Base-by-base conservation (phyloP, 129 eudicot genomes). In the Centrapalus pauciflorus region DNA sequence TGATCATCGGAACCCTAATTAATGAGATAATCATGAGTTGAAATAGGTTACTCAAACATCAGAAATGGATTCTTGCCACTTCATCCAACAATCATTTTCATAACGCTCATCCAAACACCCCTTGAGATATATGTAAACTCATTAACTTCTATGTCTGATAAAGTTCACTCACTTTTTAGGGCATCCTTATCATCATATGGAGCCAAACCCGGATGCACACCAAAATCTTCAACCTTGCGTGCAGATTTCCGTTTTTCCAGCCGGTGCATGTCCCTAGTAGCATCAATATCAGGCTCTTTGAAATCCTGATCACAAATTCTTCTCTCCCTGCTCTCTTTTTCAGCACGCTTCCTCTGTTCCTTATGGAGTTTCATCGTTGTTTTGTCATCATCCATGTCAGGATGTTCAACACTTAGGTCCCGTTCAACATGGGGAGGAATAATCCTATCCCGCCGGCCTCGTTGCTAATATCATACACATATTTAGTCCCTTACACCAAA, bases 371-470 rank as follows among this genome's bases (percentile, higher is more conserved):
- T 90, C 48, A 79, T 35, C 82, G 61, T 74, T 60, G 85, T 30
- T 82, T 79, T 87, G 55, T 90, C 92, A 67, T 82, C 95, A 56
- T 90, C 89, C 79, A 84, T 69, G 58, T 87, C 96, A 58, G 74
- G 83, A 35, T 73, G 81, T 64, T 85, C 96, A 64, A 66, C 82
- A 45, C 82, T 79, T 16, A 61, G 75, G 61, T 70, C 87, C 28
- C 77, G 77, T 35, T 73, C 87, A 38, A 78, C 69, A 63, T 72
- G 82, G 9, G 82, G 76, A 76, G 76, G 76, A 67, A 79, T 64
- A 48, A 79, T 73, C 64, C 82, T 83, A 58, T 85, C 96, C 73
- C 84, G 50, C 14, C 75, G 83, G 37, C 81, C 77, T 25, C 94
- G 90, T 35, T 85, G 87, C 80, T 83, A 66, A 48, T 62, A 37